phyloP scores from a whole-genome alignment of 805 yeast genomes.

The Candida ulmi region DNA sequence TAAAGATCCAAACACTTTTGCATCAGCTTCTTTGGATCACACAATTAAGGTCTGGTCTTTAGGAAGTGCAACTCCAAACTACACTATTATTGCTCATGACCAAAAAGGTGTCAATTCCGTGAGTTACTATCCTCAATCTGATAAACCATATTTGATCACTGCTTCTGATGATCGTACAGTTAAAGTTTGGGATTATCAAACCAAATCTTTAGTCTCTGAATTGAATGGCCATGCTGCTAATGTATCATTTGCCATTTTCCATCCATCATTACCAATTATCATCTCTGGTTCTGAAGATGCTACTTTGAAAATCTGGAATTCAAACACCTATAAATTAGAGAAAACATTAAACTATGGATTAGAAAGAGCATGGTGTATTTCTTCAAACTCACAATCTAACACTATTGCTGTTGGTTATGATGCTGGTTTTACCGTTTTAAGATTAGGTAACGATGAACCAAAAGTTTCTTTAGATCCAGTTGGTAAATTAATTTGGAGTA shows the following conservation, averaged over 20 bases:
- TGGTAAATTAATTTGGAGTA: conserved; percentile 89
- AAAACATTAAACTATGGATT: conserved; percentile 85
- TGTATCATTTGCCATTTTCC: conserved; percentile 96
- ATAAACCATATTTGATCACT: conserved; percentile 92
- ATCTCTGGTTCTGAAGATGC: conserved; percentile 97
- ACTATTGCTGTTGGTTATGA: conserved; percentile 91
- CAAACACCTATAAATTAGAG: conserved; percentile 89
- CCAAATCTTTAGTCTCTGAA: conserved; percentile 91
- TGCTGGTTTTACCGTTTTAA: conserved; percentile 84
- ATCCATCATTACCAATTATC: conserved; percentile 93
- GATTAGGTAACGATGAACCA: conserved; percentile 93
- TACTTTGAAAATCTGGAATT: conserved; percentile 89
- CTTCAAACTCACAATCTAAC: conserved; percentile 65
- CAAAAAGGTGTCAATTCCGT: conserved; percentile 93
- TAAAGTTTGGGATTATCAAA: conserved; percentile 95
- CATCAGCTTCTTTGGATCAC: conserved; percentile 93
- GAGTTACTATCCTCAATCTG: conserved; percentile 95
- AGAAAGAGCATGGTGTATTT: conserved; percentile 96
- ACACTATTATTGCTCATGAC: conserved; percentile 86
- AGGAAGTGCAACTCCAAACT: conserved; percentile 83
- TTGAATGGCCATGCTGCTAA: conserved; percentile 91
- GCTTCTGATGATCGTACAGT: conserved; percentile 87
- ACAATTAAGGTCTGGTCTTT: conserved; percentile 96
- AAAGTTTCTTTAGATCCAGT: conserved; percentile 87
- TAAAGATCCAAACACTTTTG: conserved; percentile 95